A percentile compares a stretch with the other conserved stretches of the same genome.
Evolutionary conservation across 73 alveolate genomes (phyloP).

Genomic region (Paramecium caudatum): DNA sequence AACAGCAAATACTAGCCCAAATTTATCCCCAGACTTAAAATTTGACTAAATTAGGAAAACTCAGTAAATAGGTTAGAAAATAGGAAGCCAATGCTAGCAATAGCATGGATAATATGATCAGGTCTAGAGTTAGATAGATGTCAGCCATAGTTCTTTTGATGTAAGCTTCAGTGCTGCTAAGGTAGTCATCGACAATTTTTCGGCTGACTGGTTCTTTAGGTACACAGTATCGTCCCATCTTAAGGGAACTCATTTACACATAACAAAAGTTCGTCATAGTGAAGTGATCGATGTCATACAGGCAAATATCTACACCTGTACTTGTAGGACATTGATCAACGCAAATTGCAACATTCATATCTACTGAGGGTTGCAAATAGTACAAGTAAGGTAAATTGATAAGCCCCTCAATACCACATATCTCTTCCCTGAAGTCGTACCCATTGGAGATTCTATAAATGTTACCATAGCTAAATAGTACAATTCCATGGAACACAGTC

Average conservation of each 20-base stretch:
- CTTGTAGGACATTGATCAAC: constrained; percentile 75
- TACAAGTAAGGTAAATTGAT: constrained; percentile 75
- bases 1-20: constrained; percentile 70
- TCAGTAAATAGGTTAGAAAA: background rate
- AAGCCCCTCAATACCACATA: constrained; percentile 76
- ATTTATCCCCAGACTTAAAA: constrained; percentile 70
- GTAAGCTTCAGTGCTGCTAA: constrained; percentile 56
- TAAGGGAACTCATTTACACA: constrained; percentile 40
- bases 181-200: background rate
- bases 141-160: constrained; percentile 56
- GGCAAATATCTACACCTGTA: constrained; percentile 62
- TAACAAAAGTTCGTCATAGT: constrained; percentile 36
- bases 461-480: constrained; percentile 74
- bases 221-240: constrained; percentile 31
- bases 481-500: constrained; percentile 36
- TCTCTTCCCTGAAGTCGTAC: constrained; percentile 77
- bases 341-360: constrained; percentile 76
- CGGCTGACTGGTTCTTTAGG: constrained; percentile 41
- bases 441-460: constrained; percentile 75
- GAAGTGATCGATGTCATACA: constrained; percentile 64
- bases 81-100: background rate
- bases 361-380: constrained; percentile 72
- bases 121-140: background rate
- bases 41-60: constrained; percentile 25
- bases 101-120: background rate